Conservation (phyloP, 1,284 basidiomycete species). For the Xerocomus nothofagi region DNA sequence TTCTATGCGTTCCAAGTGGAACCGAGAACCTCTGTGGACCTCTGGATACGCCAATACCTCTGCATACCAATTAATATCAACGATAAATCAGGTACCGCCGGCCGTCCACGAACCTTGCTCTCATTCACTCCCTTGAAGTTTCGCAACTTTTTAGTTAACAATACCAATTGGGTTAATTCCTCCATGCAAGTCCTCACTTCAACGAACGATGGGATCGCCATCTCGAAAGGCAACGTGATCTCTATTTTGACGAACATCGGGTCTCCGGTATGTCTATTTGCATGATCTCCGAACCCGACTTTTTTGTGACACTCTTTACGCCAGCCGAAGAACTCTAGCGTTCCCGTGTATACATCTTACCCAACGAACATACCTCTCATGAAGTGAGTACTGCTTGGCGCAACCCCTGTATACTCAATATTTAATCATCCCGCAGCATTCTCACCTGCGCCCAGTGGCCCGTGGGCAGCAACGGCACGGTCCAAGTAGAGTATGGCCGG, state of each 20-base stretch:
- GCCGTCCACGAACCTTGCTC: not conserved
- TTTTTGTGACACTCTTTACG: not conserved
- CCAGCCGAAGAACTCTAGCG: conserved; percentile 55
- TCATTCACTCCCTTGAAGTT: conserved; percentile 39
- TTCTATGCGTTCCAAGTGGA: conserved; percentile 43
- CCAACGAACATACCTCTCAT: conserved; percentile 44
- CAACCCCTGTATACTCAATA: conserved; percentile 3
- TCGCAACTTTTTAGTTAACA: conserved; percentile 69
- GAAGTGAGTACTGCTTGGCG: conserved; percentile 45
- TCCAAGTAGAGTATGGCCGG: conserved; percentile 56
- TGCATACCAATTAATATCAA: conserved; percentile 60
- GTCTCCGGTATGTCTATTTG: conserved; percentile 52
- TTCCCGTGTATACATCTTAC: conserved; percentile 57
- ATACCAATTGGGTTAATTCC: conserved; percentile 60
- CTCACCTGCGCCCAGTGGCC: conserved; percentile 63
- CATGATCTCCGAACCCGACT: not conserved
- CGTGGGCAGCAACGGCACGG: conserved; percentile 59
- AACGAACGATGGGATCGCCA: conserved; percentile 60
- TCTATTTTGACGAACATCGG: conserved; percentile 77
- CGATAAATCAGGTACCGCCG: conserved; percentile 57
- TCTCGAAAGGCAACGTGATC: conserved; percentile 72
- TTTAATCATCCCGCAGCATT: conserved; percentile 40
- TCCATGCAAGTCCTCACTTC: conserved; percentile 56
- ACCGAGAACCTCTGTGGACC: conserved; percentile 78
- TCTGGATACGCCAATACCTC: conserved; percentile 63